Evolutionary conservation across 345 rosid species (phyloP).

Genomic region (Citrus hindsii): DNA sequence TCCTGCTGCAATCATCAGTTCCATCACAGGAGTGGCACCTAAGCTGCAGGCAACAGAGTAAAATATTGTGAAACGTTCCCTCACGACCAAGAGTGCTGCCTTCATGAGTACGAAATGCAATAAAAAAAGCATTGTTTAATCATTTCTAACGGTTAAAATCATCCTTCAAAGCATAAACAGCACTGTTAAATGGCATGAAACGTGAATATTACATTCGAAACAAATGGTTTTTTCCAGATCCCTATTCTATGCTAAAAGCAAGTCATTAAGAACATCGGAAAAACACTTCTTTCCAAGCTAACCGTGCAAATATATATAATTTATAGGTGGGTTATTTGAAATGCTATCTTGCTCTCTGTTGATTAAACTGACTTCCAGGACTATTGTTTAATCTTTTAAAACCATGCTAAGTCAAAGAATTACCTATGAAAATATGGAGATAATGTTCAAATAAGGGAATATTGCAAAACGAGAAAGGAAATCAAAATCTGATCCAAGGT

Average conservation of each 20-base stretch:
- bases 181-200: background rate
- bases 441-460: background rate
- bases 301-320: background rate
- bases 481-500: background rate
- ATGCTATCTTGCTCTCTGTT: background rate
- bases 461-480: background rate
- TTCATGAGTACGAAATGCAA: background rate
- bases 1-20: conserved; percentile 90
- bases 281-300: background rate
- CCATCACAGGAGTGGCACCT: conserved; percentile 94
- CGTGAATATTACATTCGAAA: background rate
- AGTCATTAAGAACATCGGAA: background rate
- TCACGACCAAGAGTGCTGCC: background rate
- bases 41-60: conserved; percentile 42
- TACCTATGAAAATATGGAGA: background rate
- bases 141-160: background rate
- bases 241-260: background rate
- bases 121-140: background rate
- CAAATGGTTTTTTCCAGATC: background rate
- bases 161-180: background rate
- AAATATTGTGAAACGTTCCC: background rate
- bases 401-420: background rate
- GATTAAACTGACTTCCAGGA: background rate
- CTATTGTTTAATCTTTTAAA: background rate
- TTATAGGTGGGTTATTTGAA: background rate